Base-by-base conservation (phyloP, 495 filamentous ascomycete genomes). In the Rhypophila decipiens region DNA sequence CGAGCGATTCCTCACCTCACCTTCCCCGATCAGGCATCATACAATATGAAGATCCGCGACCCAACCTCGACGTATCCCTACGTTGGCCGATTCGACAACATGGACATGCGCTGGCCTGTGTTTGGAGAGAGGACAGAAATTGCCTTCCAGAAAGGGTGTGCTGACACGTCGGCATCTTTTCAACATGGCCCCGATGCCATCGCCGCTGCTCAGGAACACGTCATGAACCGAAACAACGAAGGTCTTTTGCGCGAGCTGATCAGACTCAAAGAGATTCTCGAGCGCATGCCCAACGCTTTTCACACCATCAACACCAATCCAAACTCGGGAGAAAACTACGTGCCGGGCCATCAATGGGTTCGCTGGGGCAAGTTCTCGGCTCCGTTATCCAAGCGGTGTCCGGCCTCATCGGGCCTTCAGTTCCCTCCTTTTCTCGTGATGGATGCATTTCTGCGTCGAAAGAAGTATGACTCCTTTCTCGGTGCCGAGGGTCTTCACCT, bases 221-320 rank as follows among this genome's bases (percentile, higher is more conserved):
- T 75, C 31, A 75, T 77, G 71, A 72, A 63, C 49, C 57, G 58
- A 31, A 68, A 76, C 49, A 55, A 67, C 39, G 70, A 76, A 52
- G 71, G 68, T 8, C 65, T 77, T 15, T 52, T 74, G 17, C 63
- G 60, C 5, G 70, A 75, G 39, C 58, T 75, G 62, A 58, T 77
- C 24, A 58, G 66, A 21, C 55, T 74, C 5, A 75, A 75, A 46
- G 70, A 73, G 24, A 70, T 77, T 17, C 60, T 77, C 38, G 71
- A 77, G 40, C 67, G 73, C 44, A 66, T 77, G 56, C 67, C 71
- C 10, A 71, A 67, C 39, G 71, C 72, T 20, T 74, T 77, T 44
- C 71, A 74, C 53, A 65, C 70, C 46, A 77, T 77, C 53, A 71
- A 70, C 27, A 68, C 72, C 9, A 77, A 77, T 47, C 73, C 72